phyloP scores from a whole-genome alignment of 306 rosid species.

The Ormosia semicastrata region DNA sequence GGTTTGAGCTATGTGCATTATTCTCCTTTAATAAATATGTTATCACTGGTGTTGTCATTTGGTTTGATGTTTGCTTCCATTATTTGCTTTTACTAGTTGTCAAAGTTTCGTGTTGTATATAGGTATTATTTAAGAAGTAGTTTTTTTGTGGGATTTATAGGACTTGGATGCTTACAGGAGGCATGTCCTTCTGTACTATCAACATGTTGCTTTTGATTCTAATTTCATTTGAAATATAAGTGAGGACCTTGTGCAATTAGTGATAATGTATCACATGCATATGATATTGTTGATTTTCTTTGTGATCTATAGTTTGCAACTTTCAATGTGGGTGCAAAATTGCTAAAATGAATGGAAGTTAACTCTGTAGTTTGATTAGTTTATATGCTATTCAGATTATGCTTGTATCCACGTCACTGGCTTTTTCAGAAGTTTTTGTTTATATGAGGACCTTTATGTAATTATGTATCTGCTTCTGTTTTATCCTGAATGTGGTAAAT shows the following conservation, averaged over 20 bases:
- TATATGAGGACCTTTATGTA: background rate
- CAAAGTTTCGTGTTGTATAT: background rate
- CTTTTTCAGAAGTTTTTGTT: background rate
- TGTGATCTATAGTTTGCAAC: background rate
- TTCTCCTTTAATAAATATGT: background rate
- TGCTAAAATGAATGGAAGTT: background rate
- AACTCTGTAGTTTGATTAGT: constrained; percentile 2
- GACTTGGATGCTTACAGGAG: background rate
- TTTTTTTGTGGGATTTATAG: background rate
- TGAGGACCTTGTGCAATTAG: background rate
- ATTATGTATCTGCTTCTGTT: background rate
- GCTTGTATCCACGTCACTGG: background rate
- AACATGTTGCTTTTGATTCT: background rate
- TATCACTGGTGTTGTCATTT: background rate
- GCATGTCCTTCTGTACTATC: background rate
- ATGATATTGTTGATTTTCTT: background rate
- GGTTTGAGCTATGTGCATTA: background rate
- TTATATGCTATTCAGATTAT: background rate
- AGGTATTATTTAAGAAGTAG: background rate
- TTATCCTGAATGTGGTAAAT: background rate
- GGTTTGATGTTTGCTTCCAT: constrained; percentile 8
- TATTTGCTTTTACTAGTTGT: background rate
- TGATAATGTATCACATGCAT: background rate
- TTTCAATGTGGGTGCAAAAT: background rate
- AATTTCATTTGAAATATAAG: background rate